A percentile compares a stretch with the other conserved stretches of the same genome.
Conservation (phyloP, 495 filamentous ascomycete species). For the Acidiella bohemica region DNA sequence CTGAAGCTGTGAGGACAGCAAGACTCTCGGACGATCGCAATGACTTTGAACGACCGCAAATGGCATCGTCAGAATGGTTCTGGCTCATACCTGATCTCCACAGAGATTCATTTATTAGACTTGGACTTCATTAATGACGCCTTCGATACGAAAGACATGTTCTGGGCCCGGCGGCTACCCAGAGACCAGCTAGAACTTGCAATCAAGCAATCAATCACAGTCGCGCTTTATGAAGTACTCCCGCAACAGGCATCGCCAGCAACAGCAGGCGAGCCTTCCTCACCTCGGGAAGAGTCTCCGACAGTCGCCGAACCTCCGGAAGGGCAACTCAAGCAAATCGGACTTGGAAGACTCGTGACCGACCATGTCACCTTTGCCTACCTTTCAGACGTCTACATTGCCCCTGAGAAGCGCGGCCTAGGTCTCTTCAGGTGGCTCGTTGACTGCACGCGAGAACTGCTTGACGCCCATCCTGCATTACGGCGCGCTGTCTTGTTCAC, state of each 20-base stretch:
- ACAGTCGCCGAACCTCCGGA: background rate
- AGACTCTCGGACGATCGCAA: no score
- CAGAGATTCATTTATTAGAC: conserved; percentile 10
- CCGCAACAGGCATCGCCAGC: background rate
- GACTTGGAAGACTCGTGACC: conserved; percentile 50
- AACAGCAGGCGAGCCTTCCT: conserved; percentile 8
- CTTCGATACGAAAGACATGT: conserved; percentile 22
- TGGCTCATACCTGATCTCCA: conserved; percentile 21
- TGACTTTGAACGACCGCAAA: conserved; percentile 5
- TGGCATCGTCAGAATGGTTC: conserved; percentile 1
- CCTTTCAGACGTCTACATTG: conserved; percentile 54
- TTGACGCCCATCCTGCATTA: conserved; percentile 43
- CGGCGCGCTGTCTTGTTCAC: conserved; percentile 43
- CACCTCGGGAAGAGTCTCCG: conserved; percentile 4
- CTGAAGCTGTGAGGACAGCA: background rate
- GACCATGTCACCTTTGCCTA: conserved; percentile 54
- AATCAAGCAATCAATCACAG: conserved; percentile 23
- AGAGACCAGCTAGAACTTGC: conserved; percentile 12
- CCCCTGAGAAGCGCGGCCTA: conserved; percentile 40
- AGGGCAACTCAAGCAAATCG: conserved; percentile 31
- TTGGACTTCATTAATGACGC: conserved; percentile 23
- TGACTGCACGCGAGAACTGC: conserved; percentile 40
- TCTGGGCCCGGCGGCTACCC: conserved; percentile 22
- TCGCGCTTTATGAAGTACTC: conserved; percentile 22
- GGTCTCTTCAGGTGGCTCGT: conserved; percentile 54